These are phyloP conservation scores for Pseudogymnoascus sp. DNA, from an alignment of 2,329 filamentous ascomycete genomes.

Conservation along the genomic window DNA sequence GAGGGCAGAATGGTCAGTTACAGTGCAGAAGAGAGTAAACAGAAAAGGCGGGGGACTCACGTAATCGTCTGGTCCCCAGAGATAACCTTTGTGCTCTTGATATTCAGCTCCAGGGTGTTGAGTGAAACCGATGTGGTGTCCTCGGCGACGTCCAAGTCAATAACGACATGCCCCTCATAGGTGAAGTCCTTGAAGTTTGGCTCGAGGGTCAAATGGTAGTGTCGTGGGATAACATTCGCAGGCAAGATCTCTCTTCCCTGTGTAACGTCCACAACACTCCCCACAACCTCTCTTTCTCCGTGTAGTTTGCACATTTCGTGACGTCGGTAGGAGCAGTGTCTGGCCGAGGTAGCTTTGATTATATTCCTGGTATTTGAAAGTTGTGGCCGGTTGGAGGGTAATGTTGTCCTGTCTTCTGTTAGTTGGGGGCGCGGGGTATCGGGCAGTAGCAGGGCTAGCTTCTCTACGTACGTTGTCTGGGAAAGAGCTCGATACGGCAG, in stretches of 20 bases:
- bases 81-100: conserved; percentile 64
- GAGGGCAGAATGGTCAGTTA: conserved; percentile 26
- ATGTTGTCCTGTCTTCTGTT: conserved; percentile 16
- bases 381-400: conserved; percentile 19
- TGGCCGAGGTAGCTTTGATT: conserved; percentile 18
- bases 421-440: neutral
- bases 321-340: conserved; percentile 68
- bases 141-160: conserved; percentile 80
- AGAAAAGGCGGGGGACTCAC: conserved; percentile 24
- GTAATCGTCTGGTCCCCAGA: conserved; percentile 46
- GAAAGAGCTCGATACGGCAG: conserved; percentile 5
- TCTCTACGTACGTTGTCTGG: conserved; percentile 4
- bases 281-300: conserved; percentile 45
- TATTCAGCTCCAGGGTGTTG: conserved; percentile 79
- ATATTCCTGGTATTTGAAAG: conserved; percentile 16
- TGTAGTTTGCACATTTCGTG: conserved; percentile 61
- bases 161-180: conserved; percentile 74
- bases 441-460: conserved; percentile 7
- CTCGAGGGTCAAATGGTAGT: conserved; percentile 89
- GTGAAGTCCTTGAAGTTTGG: conserved; percentile 82
- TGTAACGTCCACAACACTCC: conserved; percentile 49
- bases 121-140: conserved; percentile 79
- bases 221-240: conserved; percentile 80
- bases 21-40: conserved; percentile 13
- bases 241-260: conserved; percentile 77